phyloP scores from a whole-genome alignment of 1,284 basidiomycete species.

The Heimioporus retisporus region DNA sequence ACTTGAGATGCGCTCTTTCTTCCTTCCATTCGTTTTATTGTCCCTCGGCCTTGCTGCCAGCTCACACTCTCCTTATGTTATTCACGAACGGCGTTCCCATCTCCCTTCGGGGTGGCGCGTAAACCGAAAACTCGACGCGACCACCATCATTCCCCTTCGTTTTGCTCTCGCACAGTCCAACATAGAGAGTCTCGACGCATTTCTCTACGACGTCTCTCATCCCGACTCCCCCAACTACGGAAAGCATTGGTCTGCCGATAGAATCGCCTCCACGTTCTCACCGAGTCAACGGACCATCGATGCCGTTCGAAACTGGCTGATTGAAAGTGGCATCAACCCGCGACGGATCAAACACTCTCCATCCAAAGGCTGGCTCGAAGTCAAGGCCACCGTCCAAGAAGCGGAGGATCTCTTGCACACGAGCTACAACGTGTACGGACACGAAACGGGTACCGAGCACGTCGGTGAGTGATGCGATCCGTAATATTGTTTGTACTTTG shows the following conservation, averaged over 20 bases:
- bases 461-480: conserved; percentile 31
- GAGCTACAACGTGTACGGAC: conserved; percentile 56
- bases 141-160: conserved; percentile 49
- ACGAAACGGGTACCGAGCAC: conserved; percentile 45
- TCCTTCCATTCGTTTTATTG: conserved; percentile 35
- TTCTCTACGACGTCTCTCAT: conserved; percentile 55
- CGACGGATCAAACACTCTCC: conserved; percentile 45
- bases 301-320: conserved; percentile 52
- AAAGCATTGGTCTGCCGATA: conserved; percentile 55
- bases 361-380: conserved; percentile 55
- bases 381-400: conserved; percentile 53
- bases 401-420: conserved; percentile 56
- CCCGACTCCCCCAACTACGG: conserved; percentile 58
- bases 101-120: conserved; percentile 48
- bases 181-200: conserved; percentile 49
- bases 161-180: conserved; percentile 57
- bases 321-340: conserved; percentile 46
- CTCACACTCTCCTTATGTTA: conserved; percentile 25
- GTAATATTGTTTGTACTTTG: no score
- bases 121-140: conserved; percentile 39
- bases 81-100: conserved; percentile 47
- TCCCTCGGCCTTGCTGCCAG: conserved; percentile 27
- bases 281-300: conserved; percentile 50
- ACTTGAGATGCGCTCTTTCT: conserved; percentile 30
- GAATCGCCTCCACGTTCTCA: conserved; percentile 53